Evolutionary conservation across 805 yeast genomes (phyloP).

Genomic region (Candida patagonica): DNA sequence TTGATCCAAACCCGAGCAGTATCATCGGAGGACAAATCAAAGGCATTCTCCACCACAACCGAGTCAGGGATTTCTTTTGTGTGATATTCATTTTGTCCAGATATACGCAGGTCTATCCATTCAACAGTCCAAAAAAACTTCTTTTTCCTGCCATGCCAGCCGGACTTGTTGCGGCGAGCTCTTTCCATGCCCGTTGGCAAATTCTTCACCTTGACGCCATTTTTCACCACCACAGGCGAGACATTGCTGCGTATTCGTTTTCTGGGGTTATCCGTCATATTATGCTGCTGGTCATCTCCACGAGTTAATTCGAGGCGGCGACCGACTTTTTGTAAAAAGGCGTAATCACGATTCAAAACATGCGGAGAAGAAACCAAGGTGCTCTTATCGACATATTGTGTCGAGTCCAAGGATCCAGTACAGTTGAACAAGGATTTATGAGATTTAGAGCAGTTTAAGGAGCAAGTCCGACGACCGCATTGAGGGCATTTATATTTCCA

Average conservation of each 20-base stretch:
- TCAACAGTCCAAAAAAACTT: slow-evolving; percentile 74
- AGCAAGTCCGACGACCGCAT: slow-evolving; percentile 60
- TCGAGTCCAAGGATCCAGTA: slow-evolving; percentile 54
- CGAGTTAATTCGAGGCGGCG: slow-evolving; percentile 48
- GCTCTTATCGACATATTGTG: slow-evolving; percentile 44
- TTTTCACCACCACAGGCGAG: slow-evolving; percentile 12
- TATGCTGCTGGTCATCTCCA: slow-evolving; percentile 26
- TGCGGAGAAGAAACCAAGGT: slow-evolving; percentile 36
- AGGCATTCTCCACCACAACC: slow-evolving; percentile 2
- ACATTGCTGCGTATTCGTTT: neutral
- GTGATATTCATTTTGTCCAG: neutral
- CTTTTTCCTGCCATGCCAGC: slow-evolving; percentile 55
- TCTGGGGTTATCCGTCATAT: neutral
- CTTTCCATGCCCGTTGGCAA: slow-evolving; percentile 73
- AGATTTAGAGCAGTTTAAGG: slow-evolving; percentile 55
- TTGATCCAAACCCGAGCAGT: neutral
- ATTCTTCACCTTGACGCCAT: slow-evolving; percentile 57
- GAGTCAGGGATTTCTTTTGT: slow-evolving; percentile 7
- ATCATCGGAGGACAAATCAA: neutral
- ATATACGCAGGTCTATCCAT: slow-evolving; percentile 33
- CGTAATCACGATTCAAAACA: slow-evolving; percentile 71
- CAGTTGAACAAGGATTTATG: slow-evolving; percentile 62
- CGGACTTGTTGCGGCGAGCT: slow-evolving; percentile 51
- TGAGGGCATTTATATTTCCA: slow-evolving; percentile 76
- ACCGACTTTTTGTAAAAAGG: slow-evolving; percentile 53